These are phyloP conservation scores for Talaromyces rugulosus DNA, from an alignment of 2,329 filamentous ascomycete genomes.

Conservation along the genomic window DNA sequence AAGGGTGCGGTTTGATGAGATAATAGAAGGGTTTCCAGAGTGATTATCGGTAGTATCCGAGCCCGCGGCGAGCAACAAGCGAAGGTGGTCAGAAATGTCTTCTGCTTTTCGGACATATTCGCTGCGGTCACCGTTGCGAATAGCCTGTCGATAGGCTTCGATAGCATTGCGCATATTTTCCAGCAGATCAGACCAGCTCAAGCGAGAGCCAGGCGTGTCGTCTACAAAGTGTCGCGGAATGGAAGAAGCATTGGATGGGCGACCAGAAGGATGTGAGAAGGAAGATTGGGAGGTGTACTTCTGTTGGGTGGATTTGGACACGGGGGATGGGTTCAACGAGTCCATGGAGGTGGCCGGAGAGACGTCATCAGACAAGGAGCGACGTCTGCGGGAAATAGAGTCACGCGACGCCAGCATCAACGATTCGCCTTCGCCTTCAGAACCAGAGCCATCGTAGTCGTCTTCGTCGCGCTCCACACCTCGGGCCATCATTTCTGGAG, in stretches of 20 bases:
- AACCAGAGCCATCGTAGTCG: slow-evolving; percentile 87
- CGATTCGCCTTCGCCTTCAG: slow-evolving; percentile 76
- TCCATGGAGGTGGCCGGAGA: slow-evolving; percentile 90
- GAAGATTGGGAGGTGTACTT: slow-evolving; percentile 26
- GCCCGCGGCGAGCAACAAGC: slow-evolving; percentile 86
- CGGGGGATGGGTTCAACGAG: slow-evolving; percentile 70
- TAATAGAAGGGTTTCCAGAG: slow-evolving; percentile 97
- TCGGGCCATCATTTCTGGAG: slow-evolving; percentile 84
- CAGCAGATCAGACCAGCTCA: slow-evolving; percentile 86
- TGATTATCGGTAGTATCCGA: slow-evolving; percentile 98
- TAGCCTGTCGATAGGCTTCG: slow-evolving; percentile 84
- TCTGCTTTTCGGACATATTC: slow-evolving; percentile 95
- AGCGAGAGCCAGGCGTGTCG: slow-evolving; percentile 70
- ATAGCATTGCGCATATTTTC: slow-evolving; percentile 90
- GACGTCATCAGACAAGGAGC: slow-evolving; percentile 65
- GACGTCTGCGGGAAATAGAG: slow-evolving; percentile 62
- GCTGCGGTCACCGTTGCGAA: slow-evolving; percentile 74
- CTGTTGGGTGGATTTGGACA: slow-evolving; percentile 52
- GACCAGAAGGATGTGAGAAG: slow-evolving; percentile 48
- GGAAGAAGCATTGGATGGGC: slow-evolving; percentile 24
- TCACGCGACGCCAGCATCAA: slow-evolving; percentile 65
- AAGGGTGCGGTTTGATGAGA: slow-evolving; percentile 93
- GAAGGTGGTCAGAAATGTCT: slow-evolving; percentile 94
- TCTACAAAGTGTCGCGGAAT: slow-evolving; percentile 86
- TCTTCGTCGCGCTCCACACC: slow-evolving; percentile 81